Base-by-base conservation (phyloP, 1,284 basidiomycete species). In the Xerocomus nothofagi region DNA sequence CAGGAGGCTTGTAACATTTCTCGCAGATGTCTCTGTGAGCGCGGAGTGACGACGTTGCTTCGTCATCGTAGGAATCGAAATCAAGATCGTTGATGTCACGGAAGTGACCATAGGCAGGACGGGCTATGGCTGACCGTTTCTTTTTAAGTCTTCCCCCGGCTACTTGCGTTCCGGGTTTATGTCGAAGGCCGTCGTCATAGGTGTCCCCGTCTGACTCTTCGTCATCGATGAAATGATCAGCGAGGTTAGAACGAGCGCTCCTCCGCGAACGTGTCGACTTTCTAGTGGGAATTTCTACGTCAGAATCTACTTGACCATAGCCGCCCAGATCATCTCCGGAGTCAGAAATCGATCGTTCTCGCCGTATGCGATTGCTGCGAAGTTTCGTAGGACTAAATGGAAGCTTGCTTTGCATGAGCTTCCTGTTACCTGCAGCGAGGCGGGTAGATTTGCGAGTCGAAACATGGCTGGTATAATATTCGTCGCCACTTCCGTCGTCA, bases 371-470 rank as follows among this genome's bases (percentile, higher is more conserved):
- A 42, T 34, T 50, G 21, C 36, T 53, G 21, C 79, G 75, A 27
- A 79, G 76, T 64, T 84, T 88, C 59, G 67, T 76, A 0, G 84
- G 83, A 57, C 82, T 86, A 65, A 80, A 86, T 9, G 83, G 83
- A 34, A 85, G 59, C 44, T 57, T 66, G 55, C 60, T 63, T 46
- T 71, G 66, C 20, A 3, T 30, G 30, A 52, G 33, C 21, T 44
- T 51, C 46, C 9, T 29, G 11, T 44, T 43, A 46, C 46, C 37
- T 45, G 44, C 39, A 44, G 52, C 47, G 26, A 60, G 47, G 36
- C 67, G 68, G 17, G 58, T 49, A 24, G 61, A 68, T 40, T 66
- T 66, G 37, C 69, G 57, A 23, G 46, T 43, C 26, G 45, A 40
- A 4, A 8, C 49, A 17, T 53, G 64, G 26, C 65, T 59, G 17